phyloP scores from a whole-genome alignment of 352 stramenopile species.

The Phytopythium mirpurense region DNA sequence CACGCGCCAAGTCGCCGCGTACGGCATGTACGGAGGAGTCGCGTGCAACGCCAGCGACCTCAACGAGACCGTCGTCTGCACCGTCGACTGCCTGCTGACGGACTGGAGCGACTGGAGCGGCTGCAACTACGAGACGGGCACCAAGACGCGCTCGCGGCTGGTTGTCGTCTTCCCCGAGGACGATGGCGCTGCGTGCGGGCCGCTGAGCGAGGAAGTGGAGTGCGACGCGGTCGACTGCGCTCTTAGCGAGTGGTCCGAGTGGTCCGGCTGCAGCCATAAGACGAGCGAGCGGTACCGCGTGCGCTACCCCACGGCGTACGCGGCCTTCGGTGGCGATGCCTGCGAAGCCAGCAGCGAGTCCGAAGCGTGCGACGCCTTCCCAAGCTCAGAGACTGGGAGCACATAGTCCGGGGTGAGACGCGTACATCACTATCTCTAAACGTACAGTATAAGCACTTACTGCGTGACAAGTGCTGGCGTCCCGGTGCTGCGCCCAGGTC shows the following conservation, averaged over 20 bases:
- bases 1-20: conserved; percentile 16
- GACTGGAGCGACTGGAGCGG: conserved; percentile 42
- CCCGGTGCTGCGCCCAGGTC: too few relatives aligned
- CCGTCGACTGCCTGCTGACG: conserved; percentile 38
- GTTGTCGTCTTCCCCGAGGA: conserved; percentile 25
- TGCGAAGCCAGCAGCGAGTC: conserved; percentile 21
- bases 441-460: too few relatives aligned
- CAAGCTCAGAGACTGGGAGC: too few relatives aligned
- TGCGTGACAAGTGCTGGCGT: too few relatives aligned
- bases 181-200: conserved; percentile 20
- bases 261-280: conserved; percentile 49
- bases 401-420: too few relatives aligned
- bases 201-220: conserved; percentile 10
- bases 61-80: conserved; percentile 24
- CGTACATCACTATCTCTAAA: too few relatives aligned
- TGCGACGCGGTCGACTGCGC: conserved; percentile 46
- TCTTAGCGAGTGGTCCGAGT: conserved; percentile 35
- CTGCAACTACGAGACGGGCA: conserved; percentile 37
- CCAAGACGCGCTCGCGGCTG: conserved; percentile 29
- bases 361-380: conserved; percentile 21
- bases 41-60: conserved; percentile 14
- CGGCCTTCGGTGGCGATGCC: conserved; percentile 21
- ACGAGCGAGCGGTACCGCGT: conserved; percentile 26
- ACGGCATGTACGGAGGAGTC: conserved; percentile 28
- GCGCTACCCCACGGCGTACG: conserved; percentile 26